Evolutionary conservation across 2,329 filamentous ascomycete genomes (phyloP), one percentile per base, ranked within the genome.

Genomic region (Pseudogymnoascus sp.): DNA sequence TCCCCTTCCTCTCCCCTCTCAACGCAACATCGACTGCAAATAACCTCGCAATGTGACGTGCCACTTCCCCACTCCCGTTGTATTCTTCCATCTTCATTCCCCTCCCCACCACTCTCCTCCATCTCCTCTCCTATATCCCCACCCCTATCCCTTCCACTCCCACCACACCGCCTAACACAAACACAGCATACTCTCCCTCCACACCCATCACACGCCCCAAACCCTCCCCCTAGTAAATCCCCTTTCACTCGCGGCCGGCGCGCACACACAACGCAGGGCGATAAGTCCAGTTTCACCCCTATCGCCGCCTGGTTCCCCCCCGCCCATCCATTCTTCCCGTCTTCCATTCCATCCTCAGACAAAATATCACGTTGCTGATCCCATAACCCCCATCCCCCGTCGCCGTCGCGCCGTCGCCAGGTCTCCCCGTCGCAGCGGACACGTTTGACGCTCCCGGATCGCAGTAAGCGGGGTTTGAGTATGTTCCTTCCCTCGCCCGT

Each of bases 21-120:
- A 2, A 89, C 80, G 70, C 86, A 89, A 73, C 87, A 90, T 16
- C 80, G 79, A 70, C 86, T 88, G 71, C 87, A 90, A 2, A 89
- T 77, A 67, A 83, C 80, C 35, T 78, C 63, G 62, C 63, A 69
- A 62, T 72, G 70, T 62, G 12, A 44, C 25, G 56, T 61, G 47
- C 25, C 18, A n/a, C 18, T 21, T 63, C 25, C 56, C 61, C 23
- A 37, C 16, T 21, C 60, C 61, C 18, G 23, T 21, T 18, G 56
- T 50, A 23, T 14, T 42, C 47, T 40, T 12, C 16, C 33, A 28
- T 14, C 47, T 35, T 53, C 62, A 59, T 61, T 37, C 47, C 28
- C 33, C 31, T 59, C 47, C 7, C n/a, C 21, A 33, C 35, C 61
- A 37, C 37, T 28, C 42, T 38, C 61, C 56, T 64, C 62, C 31